A percentile compares a stretch with the other conserved stretches of the same genome.
Evolutionary conservation across 345 rosid species (phyloP).

Genomic region (Psidium friedrichsthalianum): DNA sequence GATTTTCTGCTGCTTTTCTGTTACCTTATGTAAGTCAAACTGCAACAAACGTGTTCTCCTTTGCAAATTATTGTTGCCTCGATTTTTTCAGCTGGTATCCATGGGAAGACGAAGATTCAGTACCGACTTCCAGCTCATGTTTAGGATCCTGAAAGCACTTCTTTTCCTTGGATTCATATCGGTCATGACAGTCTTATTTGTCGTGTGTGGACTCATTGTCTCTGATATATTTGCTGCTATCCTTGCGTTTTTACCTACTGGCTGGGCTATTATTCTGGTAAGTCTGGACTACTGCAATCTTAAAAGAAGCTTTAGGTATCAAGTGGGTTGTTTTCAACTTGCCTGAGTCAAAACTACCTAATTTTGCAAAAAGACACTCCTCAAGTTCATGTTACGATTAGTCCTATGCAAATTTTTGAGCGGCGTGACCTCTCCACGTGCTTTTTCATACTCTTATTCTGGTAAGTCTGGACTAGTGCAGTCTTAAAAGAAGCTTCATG

Average conservation of each 20-base stretch:
- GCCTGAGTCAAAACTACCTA: background rate
- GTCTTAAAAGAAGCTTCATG: background rate
- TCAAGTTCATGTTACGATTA: background rate
- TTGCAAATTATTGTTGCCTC: background rate
- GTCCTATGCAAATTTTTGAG: background rate
- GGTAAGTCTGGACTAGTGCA: constrained; percentile 32
- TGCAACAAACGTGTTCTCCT: background rate
- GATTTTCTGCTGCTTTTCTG: background rate
- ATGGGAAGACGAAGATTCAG: constrained; percentile 76
- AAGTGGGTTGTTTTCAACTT: background rate
- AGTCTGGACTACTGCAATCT: constrained; percentile 11
- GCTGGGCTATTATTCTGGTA: constrained; percentile 90
- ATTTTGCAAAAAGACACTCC: background rate
- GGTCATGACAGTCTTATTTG: constrained; percentile 76
- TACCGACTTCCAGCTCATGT: constrained; percentile 79
- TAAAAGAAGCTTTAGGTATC: background rate
- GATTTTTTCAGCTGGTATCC: constrained; percentile 51
- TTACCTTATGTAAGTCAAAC: background rate
- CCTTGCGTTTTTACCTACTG: constrained; percentile 82
- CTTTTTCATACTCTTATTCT: constrained; percentile 32
- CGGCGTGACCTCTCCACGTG: background rate
- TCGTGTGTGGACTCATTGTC: constrained; percentile 50
- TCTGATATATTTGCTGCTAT: constrained; percentile 60
- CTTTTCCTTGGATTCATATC: constrained; percentile 77
- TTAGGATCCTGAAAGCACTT: constrained; percentile 93